phyloP scores from a whole-genome alignment of 148 eudicot species.

The Nepenthes mirabilis region DNA sequence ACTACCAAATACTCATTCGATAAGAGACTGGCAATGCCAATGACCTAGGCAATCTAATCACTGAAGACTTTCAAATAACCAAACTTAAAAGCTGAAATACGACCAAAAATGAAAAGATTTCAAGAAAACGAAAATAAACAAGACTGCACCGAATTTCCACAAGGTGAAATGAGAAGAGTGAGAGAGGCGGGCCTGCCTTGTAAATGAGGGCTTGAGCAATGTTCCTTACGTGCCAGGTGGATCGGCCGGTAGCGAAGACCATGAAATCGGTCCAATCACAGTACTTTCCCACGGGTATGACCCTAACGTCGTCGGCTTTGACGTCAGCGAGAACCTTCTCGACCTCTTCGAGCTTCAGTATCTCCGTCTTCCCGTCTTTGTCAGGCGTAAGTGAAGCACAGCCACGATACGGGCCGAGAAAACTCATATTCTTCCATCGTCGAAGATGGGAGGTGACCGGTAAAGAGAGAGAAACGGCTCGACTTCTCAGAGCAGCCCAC shows the following conservation, averaged over 20 bases:
- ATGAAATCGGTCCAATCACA: conserved; percentile 73
- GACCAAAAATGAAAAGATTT: background rate
- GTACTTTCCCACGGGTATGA: conserved; percentile 34
- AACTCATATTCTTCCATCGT: too few species aligned
- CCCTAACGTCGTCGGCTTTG: conserved; percentile 59
- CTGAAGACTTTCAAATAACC: too few species aligned
- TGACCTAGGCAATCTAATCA: background rate
- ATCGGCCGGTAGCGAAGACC: conserved; percentile 85
- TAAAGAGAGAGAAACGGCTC: too few species aligned
- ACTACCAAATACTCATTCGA: background rate
- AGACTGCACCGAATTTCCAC: background rate
- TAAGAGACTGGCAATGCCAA: background rate
- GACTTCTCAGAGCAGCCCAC: too few species aligned
- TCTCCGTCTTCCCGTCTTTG: conserved; percentile 11
- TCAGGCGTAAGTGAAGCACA: too few species aligned
- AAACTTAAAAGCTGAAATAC: background rate
- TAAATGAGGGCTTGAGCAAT: conserved; percentile 78
- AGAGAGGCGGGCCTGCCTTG: conserved; percentile 27
- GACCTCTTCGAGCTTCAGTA: conserved; percentile 62
- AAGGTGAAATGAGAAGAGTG: too few species aligned
- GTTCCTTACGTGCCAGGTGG: conserved; percentile 85
- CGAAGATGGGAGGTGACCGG: too few species aligned
- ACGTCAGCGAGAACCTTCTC: conserved; percentile 64
- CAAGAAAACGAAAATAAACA: background rate
- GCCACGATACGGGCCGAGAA: too few species aligned